Conservation (phyloP, 768 basidiomycete genomes). For the Agaricus subrufescens region DNA sequence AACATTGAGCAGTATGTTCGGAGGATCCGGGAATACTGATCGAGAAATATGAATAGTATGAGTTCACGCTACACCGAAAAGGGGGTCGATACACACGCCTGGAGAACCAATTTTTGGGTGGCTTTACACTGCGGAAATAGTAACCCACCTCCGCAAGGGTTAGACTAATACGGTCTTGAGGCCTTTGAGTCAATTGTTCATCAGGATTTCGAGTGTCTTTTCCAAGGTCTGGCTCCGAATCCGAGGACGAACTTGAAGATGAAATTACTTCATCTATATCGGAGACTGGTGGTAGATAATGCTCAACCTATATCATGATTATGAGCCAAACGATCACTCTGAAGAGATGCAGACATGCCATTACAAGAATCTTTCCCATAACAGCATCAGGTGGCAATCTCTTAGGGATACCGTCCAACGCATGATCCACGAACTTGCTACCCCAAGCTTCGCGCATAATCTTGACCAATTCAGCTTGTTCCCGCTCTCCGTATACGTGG, state of each 20-base stretch:
- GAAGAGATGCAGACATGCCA: conserved; percentile 33
- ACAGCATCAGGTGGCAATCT: conserved; percentile 37
- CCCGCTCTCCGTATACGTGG: conserved; percentile 42
- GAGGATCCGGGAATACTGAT: conserved; percentile 35
- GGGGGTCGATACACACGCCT: conserved; percentile 24
- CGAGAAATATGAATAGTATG: neutral
- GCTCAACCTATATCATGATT: conserved; percentile 41
- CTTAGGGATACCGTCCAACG: conserved; percentile 32
- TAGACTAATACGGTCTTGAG: conserved; percentile 1
- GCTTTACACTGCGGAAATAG: conserved; percentile 63
- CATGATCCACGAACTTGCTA: conserved; percentile 39
- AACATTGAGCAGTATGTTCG: conserved; percentile 55
- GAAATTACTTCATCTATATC: conserved; percentile 14
- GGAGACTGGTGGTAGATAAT: conserved; percentile 33
- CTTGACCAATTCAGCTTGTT: conserved; percentile 49
- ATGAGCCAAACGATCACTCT: neutral
- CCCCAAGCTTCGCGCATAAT: conserved; percentile 51
- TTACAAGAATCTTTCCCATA: conserved; percentile 50
- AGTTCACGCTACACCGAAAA: neutral
- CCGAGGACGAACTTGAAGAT: neutral
- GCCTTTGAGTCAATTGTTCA: neutral
- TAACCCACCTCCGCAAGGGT: conserved; percentile 49
- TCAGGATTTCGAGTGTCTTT: neutral
- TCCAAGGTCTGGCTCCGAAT: neutral
- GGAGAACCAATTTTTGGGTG: conserved; percentile 43